These are phyloP conservation scores for Dendrocalamus latiflorus DNA, from an alignment of 202 grass and related monocot species.

Conservation along the genomic window DNA sequence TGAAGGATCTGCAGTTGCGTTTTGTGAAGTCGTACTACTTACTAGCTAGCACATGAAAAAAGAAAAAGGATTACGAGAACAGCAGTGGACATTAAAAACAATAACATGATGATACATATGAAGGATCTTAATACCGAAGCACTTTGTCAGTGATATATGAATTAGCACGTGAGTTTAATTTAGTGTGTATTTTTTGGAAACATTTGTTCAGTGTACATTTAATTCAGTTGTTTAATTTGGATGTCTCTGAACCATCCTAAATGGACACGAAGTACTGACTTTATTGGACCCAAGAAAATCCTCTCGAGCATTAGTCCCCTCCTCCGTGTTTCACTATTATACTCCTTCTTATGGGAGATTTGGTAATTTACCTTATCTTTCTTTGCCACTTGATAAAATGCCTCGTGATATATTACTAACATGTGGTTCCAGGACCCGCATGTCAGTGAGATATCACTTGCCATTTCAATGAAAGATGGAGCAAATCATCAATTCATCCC, in stretches of 20 bases:
- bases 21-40: background rate
- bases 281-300: background rate
- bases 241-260: background rate
- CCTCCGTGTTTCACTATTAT: too few species aligned
- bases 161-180: background rate
- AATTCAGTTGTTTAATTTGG: background rate
- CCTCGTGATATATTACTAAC: too few species aligned
- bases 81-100: background rate
- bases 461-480: too few species aligned
- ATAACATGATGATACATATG: background rate
- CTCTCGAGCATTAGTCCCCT: background rate
- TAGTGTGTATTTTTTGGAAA: too few species aligned
- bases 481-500: too few species aligned
- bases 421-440: too few species aligned
- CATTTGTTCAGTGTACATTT: too few species aligned
- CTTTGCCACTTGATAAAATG: too few species aligned
- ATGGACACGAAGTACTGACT: background rate
- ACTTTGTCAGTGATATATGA: background rate
- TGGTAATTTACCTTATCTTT: too few species aligned
- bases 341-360: too few species aligned
- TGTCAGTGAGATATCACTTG: too few species aligned
- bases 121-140: background rate
- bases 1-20: background rate
- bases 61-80: background rate
- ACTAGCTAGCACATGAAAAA: conserved; percentile 14